phyloP scores from a whole-genome alignment of 225 moss, liverwort and hornwort genomes.

The Takakia lepidozioides region DNA sequence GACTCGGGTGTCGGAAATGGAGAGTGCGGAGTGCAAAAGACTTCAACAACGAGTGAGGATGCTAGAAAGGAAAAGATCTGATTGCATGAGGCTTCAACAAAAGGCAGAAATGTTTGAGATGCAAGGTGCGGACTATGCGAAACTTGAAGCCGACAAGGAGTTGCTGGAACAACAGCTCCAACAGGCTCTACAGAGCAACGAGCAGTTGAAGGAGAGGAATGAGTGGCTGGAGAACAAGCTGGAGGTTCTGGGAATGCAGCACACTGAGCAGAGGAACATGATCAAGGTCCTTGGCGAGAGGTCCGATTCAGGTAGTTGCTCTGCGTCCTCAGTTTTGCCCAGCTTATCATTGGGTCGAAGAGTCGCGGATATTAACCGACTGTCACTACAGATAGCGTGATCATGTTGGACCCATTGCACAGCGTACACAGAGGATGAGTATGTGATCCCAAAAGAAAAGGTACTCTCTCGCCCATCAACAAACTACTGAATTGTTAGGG shows the following conservation, averaged over 20 bases:
- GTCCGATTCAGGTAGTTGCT: background rate
- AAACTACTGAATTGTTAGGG: too few species aligned
- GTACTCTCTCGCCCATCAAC: too few species aligned
- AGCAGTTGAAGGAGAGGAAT: constrained; percentile 1
- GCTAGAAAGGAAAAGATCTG: background rate
- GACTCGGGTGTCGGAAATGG: background rate
- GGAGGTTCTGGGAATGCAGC: constrained; percentile 2
- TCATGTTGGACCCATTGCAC: too few species aligned
- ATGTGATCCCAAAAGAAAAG: too few species aligned
- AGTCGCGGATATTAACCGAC: too few species aligned
- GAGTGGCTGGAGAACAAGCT: constrained; percentile 3
- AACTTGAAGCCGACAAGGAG: background rate
- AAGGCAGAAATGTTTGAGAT: background rate
- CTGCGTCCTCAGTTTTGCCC: too few species aligned
- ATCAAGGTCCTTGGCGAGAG: constrained; percentile 3
- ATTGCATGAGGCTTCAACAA: background rate
- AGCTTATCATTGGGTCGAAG: too few species aligned
- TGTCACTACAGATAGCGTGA: too few species aligned
- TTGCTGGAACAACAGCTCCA: background rate
- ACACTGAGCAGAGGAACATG: constrained; percentile 4
- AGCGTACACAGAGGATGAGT: too few species aligned
- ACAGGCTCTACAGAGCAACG: background rate
- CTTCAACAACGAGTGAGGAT: background rate
- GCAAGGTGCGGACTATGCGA: background rate
- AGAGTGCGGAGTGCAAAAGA: background rate